Evolutionary conservation across 2,329 filamentous ascomycete genomes (phyloP), one percentile per base, ranked within the genome.

Genomic region (Trichoderma arundinaceum): DNA sequence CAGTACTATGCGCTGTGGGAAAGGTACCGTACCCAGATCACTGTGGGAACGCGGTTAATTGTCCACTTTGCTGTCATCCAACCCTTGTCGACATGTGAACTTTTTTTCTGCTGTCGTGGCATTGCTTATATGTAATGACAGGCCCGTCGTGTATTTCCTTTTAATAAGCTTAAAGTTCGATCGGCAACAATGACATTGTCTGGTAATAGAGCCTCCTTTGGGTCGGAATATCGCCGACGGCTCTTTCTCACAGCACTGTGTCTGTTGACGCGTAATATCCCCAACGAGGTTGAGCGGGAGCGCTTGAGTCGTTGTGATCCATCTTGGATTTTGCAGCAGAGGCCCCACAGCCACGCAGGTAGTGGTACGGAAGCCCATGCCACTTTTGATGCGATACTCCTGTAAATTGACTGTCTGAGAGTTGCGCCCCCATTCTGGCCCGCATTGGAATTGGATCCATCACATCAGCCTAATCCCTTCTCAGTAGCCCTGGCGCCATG

Each of bases 231-330:
- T n/a, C 44, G 32, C 49, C 35, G 59, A 53, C 32, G 12, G 7
- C 19, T 22, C 12, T n/a, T 38, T n/a, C 41, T 53, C 38, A 35
- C n/a, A 54, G 35, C 59, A 28, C 38, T 19, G n/a, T 8, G n/a
- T 28, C 2, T 19, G 9, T 46, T 19, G 35, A 53, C 35, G 41
- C n/a, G 41, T 49, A 33, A 8, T 49, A 32, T 59, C 59, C 32
- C 39, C 15, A 33, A 35, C 22, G n/a, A 38, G 7, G 12, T 33
- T 13, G 49, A 53, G 22, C 15, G 49, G 49, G 39, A 53, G 17
- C 32, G 49, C 48, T 54, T 63, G 49, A 63, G 49, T 63, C 59
- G 59, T 43, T n/a, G 39, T 22, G 49, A 54, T 63, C 48, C 49
- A 63, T 38, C 19, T 22, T 39, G 44, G 38, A 41, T 17, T 44